Evolutionary conservation across 108 stramenopile species (phyloP).

Genomic region (Epithemia pelagica): DNA sequence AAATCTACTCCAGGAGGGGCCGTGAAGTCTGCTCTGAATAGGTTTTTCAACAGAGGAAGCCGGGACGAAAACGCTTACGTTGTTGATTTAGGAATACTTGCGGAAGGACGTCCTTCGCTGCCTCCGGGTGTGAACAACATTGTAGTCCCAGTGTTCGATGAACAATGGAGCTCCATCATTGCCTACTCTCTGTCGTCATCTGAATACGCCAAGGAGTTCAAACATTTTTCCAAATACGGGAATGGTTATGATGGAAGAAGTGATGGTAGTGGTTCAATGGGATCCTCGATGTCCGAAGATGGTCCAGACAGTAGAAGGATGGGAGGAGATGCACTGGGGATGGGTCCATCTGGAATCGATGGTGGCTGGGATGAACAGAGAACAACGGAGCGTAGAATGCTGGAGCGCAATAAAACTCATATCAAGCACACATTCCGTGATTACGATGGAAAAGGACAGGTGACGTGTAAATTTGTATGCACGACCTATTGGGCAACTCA

Average conservation of each 20-base stretch:
- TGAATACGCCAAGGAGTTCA: conserved; percentile 79
- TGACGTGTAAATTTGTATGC: conserved; percentile 89
- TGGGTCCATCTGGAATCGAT: conserved; percentile 10
- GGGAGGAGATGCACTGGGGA: background rate
- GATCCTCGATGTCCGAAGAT: background rate
- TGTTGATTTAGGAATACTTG: conserved; percentile 87
- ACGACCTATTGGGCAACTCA: conserved; percentile 95
- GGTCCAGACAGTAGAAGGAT: background rate
- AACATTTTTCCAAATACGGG: conserved; percentile 37
- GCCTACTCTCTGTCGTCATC: conserved; percentile 83
- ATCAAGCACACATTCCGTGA: conserved; percentile 91
- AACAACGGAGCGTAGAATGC: conserved; percentile 77
- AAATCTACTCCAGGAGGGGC: conserved; percentile 47
- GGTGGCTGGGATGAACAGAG: conserved; percentile 24
- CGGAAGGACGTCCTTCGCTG: conserved; percentile 81
- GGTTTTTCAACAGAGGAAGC: conserved; percentile 82
- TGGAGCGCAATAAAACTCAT: conserved; percentile 79
- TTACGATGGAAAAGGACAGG: conserved; percentile 82
- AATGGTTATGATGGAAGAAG: background rate
- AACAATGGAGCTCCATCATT: conserved; percentile 88
- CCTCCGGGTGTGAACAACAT: conserved; percentile 84
- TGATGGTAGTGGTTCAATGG: background rate
- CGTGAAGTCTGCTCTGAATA: conserved; percentile 81
- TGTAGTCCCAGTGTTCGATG: conserved; percentile 90
- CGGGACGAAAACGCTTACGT: conserved; percentile 75